Evolutionary conservation across 768 basidiomycete genomes (phyloP).

Genomic region (Russula ochroleuca): DNA sequence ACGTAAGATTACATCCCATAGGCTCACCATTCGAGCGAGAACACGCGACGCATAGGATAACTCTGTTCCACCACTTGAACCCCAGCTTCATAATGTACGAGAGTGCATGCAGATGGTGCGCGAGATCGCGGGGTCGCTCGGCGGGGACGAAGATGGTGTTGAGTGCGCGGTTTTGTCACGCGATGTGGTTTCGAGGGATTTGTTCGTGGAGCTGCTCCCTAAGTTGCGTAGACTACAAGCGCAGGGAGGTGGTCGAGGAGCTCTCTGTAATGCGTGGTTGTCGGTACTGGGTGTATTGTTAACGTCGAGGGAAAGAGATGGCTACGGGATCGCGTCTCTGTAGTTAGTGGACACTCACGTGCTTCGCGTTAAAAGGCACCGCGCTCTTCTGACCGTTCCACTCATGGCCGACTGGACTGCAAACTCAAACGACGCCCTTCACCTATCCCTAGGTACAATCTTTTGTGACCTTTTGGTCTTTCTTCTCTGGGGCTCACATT

Average conservation of each 20-base stretch:
- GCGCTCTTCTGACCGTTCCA: not conserved
- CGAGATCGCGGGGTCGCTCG: not conserved
- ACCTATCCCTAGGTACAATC: constrained; percentile 64
- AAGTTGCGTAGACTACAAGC: not conserved
- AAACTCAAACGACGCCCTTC: constrained; percentile 73
- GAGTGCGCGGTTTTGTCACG: not conserved
- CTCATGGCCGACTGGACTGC: constrained; percentile 61
- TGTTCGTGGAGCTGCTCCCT: not conserved
- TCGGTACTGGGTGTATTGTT: not conserved
- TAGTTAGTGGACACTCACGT: not conserved
- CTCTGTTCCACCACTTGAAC: accelerated
- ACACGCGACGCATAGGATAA: not conserved
- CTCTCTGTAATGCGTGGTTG: not conserved
- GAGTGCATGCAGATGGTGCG: not conserved
- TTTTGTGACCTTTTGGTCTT: not conserved
- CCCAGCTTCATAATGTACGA: not conserved
- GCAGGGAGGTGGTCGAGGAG: not conserved
- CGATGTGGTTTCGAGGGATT: not conserved
- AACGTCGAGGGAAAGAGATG: not conserved
- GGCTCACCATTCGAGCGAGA: not conserved
- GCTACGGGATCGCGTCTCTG: not conserved
- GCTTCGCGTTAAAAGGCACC: not conserved
- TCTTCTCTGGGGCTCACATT: not conserved
- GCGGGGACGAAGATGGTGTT: not conserved
- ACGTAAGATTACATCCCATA: not conserved